Evolutionary conservation across 495 filamentous ascomycete genomes (phyloP), one percentile per base, ranked within the genome.

Genomic region (Cercophora scortea): DNA sequence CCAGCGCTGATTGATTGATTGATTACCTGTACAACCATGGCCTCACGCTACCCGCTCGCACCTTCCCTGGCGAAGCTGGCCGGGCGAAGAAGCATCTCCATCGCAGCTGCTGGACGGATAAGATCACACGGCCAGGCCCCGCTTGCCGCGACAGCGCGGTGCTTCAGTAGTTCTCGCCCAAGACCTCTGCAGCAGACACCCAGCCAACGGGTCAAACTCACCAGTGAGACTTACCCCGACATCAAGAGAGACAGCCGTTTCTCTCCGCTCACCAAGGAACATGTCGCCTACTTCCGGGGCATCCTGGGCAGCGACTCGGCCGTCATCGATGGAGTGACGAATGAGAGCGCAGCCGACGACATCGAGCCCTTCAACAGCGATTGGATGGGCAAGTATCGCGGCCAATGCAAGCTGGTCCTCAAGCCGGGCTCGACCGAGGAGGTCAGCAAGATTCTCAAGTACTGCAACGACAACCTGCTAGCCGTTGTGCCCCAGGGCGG

Each of bases 371-470:
- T 89, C 79, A 98, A 98, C 72, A 82, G 80, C 58, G 93, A 98
- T 73, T 98, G 93, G 93, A 97, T 97, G 94, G 83, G 88, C 66
- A 98, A 98, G 69, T 98, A 96, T 74, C 84, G 89, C 38, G 93
- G 93, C 38, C 91, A 95, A 64, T 83, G 87, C 48, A 79, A 82
- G 51, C 74, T 98, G 8, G 89, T 96, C 8, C 72, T 98, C 44
- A 95, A 92, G 70, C 93, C 93, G 8, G 74, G 75, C 35, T 81
- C 78, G 10, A 89, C 89, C 3, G 81, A 89, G 53, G 86, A 98
- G 69, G 84, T 96, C 62, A 90, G 87, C 77, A 75, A 87, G 69
- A 83, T 96, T 40, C 66, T 98, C 57, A 83, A 84, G 66, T 94
- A 96, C 78, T 97, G 93, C 74, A 96, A 96, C 69, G 82, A 91